phyloP scores from a whole-genome alignment of 2,329 filamentous ascomycete species.

The Geosmithia flava region DNA sequence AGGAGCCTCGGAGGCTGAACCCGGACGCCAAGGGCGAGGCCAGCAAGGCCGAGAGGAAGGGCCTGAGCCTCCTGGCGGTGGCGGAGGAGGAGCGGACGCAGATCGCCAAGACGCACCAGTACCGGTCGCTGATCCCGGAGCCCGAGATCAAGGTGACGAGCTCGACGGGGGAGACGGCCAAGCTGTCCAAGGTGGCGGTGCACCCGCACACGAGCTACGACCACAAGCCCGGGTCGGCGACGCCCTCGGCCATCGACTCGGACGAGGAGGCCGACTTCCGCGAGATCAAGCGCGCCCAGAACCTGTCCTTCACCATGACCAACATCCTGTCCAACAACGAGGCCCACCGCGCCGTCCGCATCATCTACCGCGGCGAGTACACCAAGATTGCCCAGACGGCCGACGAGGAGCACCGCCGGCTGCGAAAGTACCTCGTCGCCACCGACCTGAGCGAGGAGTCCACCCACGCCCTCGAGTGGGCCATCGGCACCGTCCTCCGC shows the following conservation, averaged over 20 bases:
- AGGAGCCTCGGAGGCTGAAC: conserved; percentile 32
- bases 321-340: conserved; percentile 65
- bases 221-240: conserved; percentile 41
- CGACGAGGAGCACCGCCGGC: conserved; percentile 63
- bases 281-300: conserved; percentile 81
- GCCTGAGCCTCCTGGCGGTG: conserved; percentile 55
- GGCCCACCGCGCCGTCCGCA: conserved; percentile 71
- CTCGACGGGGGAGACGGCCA: conserved; percentile 48
- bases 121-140: conserved; percentile 53
- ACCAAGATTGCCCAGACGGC: conserved; percentile 62
- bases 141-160: conserved; percentile 54
- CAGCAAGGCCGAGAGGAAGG: conserved; percentile 25
- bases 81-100: conserved; percentile 67
- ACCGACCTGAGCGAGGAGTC: conserved; percentile 92
- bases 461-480: conserved; percentile 93
- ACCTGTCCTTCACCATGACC: conserved; percentile 69
- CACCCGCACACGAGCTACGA: conserved; percentile 84
- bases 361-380: conserved; percentile 84
- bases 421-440: conserved; percentile 89
- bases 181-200: conserved; percentile 42
- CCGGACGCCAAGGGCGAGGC: conserved; percentile 22
- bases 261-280: conserved; percentile 77
- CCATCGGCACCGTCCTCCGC: conserved; percentile 84
- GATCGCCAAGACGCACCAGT: conserved; percentile 42
- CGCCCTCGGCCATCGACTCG: conserved; percentile 55